These are phyloP conservation scores for Daedaleopsis sinensis DNA, from an alignment of 768 basidiomycete species.

Conservation along the genomic window DNA sequence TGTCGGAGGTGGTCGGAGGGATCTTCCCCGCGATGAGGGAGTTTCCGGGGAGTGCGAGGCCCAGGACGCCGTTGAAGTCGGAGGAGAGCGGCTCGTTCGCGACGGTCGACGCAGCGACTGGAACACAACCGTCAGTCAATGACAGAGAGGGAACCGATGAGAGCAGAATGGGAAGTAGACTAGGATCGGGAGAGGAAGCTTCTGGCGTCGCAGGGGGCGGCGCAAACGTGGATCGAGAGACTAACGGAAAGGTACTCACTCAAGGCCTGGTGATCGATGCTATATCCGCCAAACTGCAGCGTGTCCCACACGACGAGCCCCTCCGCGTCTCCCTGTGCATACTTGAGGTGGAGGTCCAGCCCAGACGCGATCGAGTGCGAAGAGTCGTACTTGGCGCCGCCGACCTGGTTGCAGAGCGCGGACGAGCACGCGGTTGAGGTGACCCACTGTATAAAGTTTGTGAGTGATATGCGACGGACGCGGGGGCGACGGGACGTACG, in stretches of 20 bases:
- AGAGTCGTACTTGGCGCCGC: conserved; percentile 60
- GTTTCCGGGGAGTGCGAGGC: conserved; percentile 76
- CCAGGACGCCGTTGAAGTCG: conserved; percentile 68
- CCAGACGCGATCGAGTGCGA: conserved; percentile 47
- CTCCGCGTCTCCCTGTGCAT: conserved; percentile 58
- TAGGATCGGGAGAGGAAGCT: too few species aligned
- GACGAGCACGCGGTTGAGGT: conserved; percentile 68
- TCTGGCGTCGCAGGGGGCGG: too few species aligned
- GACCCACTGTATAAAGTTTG: conserved; percentile 58
- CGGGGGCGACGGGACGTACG: conserved; percentile 42
- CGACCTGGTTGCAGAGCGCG: conserved; percentile 48
- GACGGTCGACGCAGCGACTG: conserved; percentile 64
- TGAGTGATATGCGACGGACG: not conserved
- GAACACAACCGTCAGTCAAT: too few species aligned
- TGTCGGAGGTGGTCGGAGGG: conserved; percentile 48
- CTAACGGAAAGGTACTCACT: conserved; percentile 46
- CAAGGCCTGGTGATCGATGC: conserved; percentile 67
- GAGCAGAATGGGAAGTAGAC: too few species aligned
- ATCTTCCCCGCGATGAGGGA: conserved; percentile 62
- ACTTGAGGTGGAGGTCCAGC: conserved; percentile 50
- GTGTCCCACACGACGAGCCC: conserved; percentile 76
- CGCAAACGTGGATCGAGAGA: too few species aligned
- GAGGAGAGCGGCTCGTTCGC: conserved; percentile 57
- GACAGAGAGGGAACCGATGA: too few species aligned
- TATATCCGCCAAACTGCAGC: conserved; percentile 65